Evolutionary conservation across 805 yeast species (phyloP).

Genomic region (Candida adriatica): DNA sequence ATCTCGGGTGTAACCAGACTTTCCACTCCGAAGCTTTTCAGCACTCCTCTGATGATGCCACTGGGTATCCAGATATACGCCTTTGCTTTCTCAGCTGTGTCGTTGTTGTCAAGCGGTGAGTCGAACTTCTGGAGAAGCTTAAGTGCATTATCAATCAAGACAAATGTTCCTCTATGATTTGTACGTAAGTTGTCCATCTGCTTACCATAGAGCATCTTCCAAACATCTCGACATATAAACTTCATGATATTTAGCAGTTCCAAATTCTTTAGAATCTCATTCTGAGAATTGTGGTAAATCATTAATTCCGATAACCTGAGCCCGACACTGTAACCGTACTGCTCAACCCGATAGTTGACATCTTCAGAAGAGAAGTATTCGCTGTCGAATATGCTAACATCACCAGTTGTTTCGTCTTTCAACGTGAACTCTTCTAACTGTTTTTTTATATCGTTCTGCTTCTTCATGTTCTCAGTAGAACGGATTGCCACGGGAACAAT

Average conservation of each 20-base stretch:
- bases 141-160: conserved; percentile 64
- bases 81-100: conserved; percentile 37
- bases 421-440: conserved; percentile 10
- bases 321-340: conserved; percentile 68
- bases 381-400: conserved; percentile 33
- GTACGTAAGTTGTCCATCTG: conserved; percentile 91
- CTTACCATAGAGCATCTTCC: conserved; percentile 74
- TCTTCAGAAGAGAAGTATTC: conserved; percentile 36
- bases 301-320: conserved; percentile 44
- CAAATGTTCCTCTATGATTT: conserved; percentile 82
- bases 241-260: conserved; percentile 82
- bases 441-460: conserved; percentile 7
- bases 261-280: conserved; percentile 39
- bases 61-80: conserved; percentile 64
- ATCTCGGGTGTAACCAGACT: conserved; percentile 62
- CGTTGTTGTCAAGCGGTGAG: conserved; percentile 35
- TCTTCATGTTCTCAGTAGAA: conserved; percentile 43
- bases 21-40: conserved; percentile 62
- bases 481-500: conserved; percentile 66
- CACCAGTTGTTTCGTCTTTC: conserved; percentile 30
- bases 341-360: conserved; percentile 54
- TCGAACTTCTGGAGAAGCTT: conserved; percentile 46
- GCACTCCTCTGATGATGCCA: conserved; percentile 69
- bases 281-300: conserved; percentile 40
- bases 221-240: conserved; percentile 85